phyloP scores from a whole-genome alignment of 768 basidiomycete species.

The Xanthoconium purpureum region DNA sequence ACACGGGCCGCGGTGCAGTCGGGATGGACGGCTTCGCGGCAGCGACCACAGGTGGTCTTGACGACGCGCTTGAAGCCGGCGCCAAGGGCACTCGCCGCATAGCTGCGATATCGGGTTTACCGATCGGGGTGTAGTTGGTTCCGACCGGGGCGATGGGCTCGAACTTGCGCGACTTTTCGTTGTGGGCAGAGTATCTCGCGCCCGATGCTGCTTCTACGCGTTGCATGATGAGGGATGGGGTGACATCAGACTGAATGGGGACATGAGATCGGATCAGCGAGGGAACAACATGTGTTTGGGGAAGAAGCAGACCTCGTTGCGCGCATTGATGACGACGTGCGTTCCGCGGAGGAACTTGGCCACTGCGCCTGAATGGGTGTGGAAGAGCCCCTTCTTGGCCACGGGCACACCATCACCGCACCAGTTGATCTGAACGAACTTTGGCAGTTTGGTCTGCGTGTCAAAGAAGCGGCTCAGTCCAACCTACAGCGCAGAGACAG shows the following conservation, averaged over 20 bases:
- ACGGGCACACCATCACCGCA: conserved; percentile 96
- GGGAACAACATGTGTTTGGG: too few relatives aligned
- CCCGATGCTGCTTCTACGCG: conserved; percentile 87
- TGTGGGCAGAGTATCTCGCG: conserved; percentile 84
- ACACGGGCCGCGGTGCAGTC: conserved; percentile 46
- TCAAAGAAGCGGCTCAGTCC: neutral
- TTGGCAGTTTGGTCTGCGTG: conserved; percentile 70
- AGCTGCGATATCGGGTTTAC: conserved; percentile 65
- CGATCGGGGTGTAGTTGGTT: conserved; percentile 71
- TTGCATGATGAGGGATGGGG: conserved; percentile 75
- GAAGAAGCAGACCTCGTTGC: conserved; percentile 65
- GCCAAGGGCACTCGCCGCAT: conserved; percentile 47
- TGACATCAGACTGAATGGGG: conserved; percentile 64
- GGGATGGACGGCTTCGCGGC: conserved; percentile 34
- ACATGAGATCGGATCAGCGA: neutral
- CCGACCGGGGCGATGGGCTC: conserved; percentile 84
- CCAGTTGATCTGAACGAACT: conserved; percentile 97
- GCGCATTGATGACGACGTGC: conserved; percentile 82
- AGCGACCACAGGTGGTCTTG: neutral
- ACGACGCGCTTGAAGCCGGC: neutral
- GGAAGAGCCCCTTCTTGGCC: conserved; percentile 88
- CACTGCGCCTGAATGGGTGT: conserved; percentile 80
- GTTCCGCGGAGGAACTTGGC: conserved; percentile 76
- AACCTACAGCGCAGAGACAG: neutral
- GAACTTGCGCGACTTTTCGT: conserved; percentile 65